phyloP scores from a whole-genome alignment of 1,284 basidiomycete species.

The Uromyces viciae-fabae region DNA sequence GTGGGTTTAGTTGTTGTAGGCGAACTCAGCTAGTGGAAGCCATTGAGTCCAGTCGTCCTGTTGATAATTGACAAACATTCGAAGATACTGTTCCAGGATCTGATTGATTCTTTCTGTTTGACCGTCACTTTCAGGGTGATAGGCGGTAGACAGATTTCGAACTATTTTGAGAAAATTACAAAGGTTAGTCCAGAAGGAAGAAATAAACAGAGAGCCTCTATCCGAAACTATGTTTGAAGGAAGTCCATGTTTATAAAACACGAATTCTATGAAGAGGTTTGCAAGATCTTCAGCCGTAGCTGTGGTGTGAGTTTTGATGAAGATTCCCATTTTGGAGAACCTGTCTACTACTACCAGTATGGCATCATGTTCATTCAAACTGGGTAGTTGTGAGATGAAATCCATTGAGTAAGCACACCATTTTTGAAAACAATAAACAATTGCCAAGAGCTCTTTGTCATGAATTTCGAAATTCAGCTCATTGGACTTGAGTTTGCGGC shows the following conservation, averaged over 20 bases:
- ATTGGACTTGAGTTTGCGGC: background rate
- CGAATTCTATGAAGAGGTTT: no score
- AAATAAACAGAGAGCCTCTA: no score
- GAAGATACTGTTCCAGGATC: background rate
- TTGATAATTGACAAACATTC: slow-evolving; percentile 5
- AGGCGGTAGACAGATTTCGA: background rate
- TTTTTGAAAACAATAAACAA: background rate
- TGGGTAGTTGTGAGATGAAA: no score
- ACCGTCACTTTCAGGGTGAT: slow-evolving; percentile 2
- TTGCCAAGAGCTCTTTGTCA: slow-evolving; percentile 15
- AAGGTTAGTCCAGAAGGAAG: background rate
- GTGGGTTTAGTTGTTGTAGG: background rate
- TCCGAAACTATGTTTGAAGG: no score
- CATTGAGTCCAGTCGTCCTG: background rate
- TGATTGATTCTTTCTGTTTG: slow-evolving; percentile 16
- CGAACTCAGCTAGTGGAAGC: background rate
- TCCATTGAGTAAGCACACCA: no score
- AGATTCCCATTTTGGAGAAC: no score
- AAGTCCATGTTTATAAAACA: no score
- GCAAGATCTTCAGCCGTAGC: no score
- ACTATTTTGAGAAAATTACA: background rate
- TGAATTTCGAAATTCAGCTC: slow-evolving; percentile 5
- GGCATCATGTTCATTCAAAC: no score
- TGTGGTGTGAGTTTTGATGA: no score
- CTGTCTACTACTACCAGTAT: no score